Evolutionary conservation across 192 early-diverging fungal species (phyloP).

Genomic region (Rhizophagus sp.): DNA sequence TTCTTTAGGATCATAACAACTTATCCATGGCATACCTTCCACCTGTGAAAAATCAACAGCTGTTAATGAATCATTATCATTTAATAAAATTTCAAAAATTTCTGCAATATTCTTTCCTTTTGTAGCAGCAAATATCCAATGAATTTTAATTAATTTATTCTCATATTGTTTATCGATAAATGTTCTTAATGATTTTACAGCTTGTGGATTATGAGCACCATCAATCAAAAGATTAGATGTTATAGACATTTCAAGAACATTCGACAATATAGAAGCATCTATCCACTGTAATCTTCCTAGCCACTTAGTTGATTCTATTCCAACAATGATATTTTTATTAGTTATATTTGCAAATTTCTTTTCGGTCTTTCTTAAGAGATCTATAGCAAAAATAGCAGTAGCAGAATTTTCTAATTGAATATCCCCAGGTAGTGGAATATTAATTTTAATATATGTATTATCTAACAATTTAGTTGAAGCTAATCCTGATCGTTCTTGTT

Average conservation of each 20-base stretch:
- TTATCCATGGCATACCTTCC: constrained; percentile 88
- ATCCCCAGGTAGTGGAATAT: constrained; percentile 67
- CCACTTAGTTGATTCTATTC: constrained; percentile 72
- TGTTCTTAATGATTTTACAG: constrained; percentile 60
- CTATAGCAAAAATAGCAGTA: constrained; percentile 66
- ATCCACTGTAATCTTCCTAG: constrained; percentile 85
- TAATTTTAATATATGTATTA: constrained; percentile 33
- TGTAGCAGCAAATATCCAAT: constrained; percentile 81
- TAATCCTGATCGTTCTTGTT: not conserved
- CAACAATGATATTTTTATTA: constrained; percentile 55
- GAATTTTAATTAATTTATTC: constrained; percentile 40
- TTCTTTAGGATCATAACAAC: constrained; percentile 48
- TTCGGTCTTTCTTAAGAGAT: constrained; percentile 49
- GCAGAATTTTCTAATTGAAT: constrained; percentile 83
- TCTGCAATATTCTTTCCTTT: constrained; percentile 63
- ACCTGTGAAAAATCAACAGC: constrained; percentile 74
- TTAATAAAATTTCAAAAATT: constrained; percentile 62
- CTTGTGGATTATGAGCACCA: constrained; percentile 88
- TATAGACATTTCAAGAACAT: not conserved
- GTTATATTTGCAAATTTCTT: constrained; percentile 42
- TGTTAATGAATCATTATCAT: constrained; percentile 61
- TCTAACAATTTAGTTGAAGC: not conserved
- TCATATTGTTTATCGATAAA: constrained; percentile 57
- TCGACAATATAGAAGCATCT: constrained; percentile 17
- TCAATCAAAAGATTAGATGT: constrained; percentile 68